Evolutionary conservation across 139 green algal species (phyloP).

Genomic region (Chlamydomonas incerta): DNA sequence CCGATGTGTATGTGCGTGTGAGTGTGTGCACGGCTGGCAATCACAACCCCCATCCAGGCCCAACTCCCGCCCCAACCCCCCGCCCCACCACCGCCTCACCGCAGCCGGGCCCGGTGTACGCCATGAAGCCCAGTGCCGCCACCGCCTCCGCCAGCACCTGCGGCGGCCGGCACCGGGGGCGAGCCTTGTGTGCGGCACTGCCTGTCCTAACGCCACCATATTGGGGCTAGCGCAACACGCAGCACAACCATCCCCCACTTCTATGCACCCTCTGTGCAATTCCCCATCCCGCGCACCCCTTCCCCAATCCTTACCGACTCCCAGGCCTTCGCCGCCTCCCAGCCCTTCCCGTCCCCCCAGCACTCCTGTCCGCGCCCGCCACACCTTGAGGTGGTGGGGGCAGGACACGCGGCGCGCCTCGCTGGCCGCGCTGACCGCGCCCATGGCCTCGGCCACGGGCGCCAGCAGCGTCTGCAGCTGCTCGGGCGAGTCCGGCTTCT

Average conservation of each 20-base stretch:
- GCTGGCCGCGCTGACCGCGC: slow-evolving; percentile 59
- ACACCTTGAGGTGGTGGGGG: slow-evolving; percentile 66
- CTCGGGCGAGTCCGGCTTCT: slow-evolving; percentile 64
- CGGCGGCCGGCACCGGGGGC: slow-evolving; percentile 35
- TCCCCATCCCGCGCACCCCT: too few species aligned
- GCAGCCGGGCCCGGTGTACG: slow-evolving; percentile 82
- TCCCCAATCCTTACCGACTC: too few species aligned
- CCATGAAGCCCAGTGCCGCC: slow-evolving; percentile 84
- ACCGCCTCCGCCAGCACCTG: slow-evolving; percentile 83
- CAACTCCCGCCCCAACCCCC: too few species aligned
- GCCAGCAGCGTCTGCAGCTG: slow-evolving; percentile 75
- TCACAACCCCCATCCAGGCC: too few species aligned
- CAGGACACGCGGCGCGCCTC: slow-evolving; percentile 64
- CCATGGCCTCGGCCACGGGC: slow-evolving; percentile 77
- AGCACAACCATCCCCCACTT: too few species aligned
- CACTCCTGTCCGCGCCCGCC: background rate
- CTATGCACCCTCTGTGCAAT: too few species aligned
- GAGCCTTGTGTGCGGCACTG: background rate
- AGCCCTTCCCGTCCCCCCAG: too few species aligned
- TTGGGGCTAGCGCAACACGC: too few species aligned
- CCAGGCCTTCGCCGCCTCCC: background rate
- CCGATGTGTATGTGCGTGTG: too few species aligned
- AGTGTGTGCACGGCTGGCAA: too few species aligned
- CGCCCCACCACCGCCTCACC: slow-evolving; percentile 58
- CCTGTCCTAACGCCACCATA: too few species aligned